Evolutionary conservation across 2,329 filamentous ascomycete species (phyloP).

Genomic region (Xylariaceae sp.): DNA sequence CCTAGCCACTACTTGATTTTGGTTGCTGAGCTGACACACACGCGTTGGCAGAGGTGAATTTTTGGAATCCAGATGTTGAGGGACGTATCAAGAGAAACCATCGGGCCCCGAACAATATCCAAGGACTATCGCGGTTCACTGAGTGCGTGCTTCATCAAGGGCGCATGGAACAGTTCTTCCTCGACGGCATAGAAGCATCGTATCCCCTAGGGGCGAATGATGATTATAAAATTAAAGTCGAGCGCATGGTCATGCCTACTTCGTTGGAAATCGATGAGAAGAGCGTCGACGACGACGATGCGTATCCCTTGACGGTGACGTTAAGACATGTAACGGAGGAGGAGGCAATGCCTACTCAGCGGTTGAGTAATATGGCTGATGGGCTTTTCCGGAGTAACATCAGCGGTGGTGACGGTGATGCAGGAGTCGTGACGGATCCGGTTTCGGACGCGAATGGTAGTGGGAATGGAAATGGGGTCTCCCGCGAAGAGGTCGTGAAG

Average conservation of each 20-base stretch:
- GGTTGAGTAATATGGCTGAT: slow-evolving; percentile 38
- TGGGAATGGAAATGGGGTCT: too few relatives aligned
- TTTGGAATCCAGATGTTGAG: slow-evolving; percentile 60
- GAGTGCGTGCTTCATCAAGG: slow-evolving; percentile 61
- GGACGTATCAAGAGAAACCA: slow-evolving; percentile 48
- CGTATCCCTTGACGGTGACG: slow-evolving; percentile 55
- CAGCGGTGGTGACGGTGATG: slow-evolving; percentile 18
- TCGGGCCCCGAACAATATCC: slow-evolving; percentile 45
- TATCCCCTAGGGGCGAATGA: slow-evolving; percentile 18
- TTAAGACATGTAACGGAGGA: slow-evolving; percentile 53
- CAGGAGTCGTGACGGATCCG: too few relatives aligned
- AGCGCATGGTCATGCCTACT: slow-evolving; percentile 53
- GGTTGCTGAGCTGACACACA: not conserved
- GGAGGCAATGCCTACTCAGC: slow-evolving; percentile 44
- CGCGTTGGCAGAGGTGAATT: slow-evolving; percentile 24
- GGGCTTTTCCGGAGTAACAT: slow-evolving; percentile 56
- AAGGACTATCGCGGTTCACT: slow-evolving; percentile 51
- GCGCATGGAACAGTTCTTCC: slow-evolving; percentile 55
- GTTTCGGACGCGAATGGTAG: too few relatives aligned
- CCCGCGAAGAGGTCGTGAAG: slow-evolving; percentile 41
- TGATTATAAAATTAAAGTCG: slow-evolving; percentile 40
- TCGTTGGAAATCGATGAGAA: slow-evolving; percentile 47
- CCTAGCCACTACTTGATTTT: not conserved
- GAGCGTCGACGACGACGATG: slow-evolving; percentile 41
- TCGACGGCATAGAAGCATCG: slow-evolving; percentile 45